A percentile compares a stretch with the other conserved stretches of the same genome.
Conservation (phyloP, 1,284 basidiomycete species). For the Xerocomus alliaceus region DNA sequence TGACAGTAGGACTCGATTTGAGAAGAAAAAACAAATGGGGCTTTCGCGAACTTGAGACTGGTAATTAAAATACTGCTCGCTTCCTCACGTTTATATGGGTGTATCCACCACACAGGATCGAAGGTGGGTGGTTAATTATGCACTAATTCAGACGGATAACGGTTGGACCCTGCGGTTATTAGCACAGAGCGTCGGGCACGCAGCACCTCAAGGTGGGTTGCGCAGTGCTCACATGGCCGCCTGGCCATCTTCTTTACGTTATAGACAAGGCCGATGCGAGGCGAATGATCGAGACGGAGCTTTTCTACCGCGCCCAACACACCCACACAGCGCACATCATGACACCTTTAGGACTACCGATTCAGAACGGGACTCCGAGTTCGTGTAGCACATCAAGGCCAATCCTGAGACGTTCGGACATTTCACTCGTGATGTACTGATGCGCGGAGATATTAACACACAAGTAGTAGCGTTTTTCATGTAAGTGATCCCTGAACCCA, state of each 20-base stretch:
- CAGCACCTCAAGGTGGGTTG: slow-evolving; percentile 4
- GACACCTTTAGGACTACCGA: too few relatives aligned
- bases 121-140: not conserved
- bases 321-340: not conserved
- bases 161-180: not conserved
- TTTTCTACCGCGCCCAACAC: not conserved
- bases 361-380: too few relatives aligned
- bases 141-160: not conserved
- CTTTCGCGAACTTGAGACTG: not conserved
- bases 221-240: not conserved
- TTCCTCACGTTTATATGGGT: slow-evolving; percentile 2
- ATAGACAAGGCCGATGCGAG: not conserved
- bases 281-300: not conserved
- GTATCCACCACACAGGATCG: not conserved
- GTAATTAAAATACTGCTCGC: not conserved
- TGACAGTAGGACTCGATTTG: not conserved
- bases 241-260: slow-evolving; percentile 13
- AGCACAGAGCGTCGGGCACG: not conserved
- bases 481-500: not conserved
- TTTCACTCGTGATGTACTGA: not conserved
- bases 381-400: not conserved
- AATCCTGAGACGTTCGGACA: not conserved
- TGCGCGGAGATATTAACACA: not conserved
- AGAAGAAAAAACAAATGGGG: not conserved
- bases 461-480: not conserved